These are phyloP conservation scores for Conoideocrella luteorostrata DNA, from an alignment of 2,329 filamentous ascomycete genomes.

Conservation along the genomic window DNA sequence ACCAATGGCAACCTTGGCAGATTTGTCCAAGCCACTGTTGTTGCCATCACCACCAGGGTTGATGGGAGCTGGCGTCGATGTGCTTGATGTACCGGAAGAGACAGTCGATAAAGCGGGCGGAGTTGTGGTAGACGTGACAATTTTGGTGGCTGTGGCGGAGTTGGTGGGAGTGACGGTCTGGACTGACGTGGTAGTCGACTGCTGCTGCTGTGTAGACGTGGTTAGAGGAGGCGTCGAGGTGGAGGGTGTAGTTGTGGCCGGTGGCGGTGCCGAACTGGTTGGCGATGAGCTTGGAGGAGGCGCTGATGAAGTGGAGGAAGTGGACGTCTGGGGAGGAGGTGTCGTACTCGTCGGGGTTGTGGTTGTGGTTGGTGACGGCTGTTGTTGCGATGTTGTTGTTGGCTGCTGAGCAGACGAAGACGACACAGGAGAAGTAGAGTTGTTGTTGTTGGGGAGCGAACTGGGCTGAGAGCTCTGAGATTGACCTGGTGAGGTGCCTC, in stretches of 20 bases:
- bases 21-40: constrained; percentile 47
- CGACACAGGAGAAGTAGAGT: not conserved
- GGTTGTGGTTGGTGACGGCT: not conserved
- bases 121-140: constrained; percentile 22
- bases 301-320: not conserved
- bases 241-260: constrained; percentile 11
- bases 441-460: not conserved
- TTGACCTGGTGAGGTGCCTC: constrained; percentile 7
- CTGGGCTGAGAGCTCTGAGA: not conserved
- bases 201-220: constrained; percentile 11
- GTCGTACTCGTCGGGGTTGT: not conserved
- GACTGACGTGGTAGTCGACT: constrained; percentile 14
- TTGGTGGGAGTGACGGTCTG: constrained; percentile 19
- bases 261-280: not conserved
- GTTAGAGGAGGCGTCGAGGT: constrained; percentile 7
- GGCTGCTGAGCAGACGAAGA: constrained; percentile 1
- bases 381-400: not conserved
- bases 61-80: constrained; percentile 22
- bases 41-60: constrained; percentile 19
- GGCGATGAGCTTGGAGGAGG: not conserved
- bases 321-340: not conserved
- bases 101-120: constrained; percentile 9
- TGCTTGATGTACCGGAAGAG: constrained; percentile 11
- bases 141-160: constrained; percentile 12
- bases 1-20: constrained; percentile 79